These are phyloP conservation scores for Yamadazyma blattariae DNA, from an alignment of 1,139 yeast genomes.

Conservation along the genomic window DNA sequence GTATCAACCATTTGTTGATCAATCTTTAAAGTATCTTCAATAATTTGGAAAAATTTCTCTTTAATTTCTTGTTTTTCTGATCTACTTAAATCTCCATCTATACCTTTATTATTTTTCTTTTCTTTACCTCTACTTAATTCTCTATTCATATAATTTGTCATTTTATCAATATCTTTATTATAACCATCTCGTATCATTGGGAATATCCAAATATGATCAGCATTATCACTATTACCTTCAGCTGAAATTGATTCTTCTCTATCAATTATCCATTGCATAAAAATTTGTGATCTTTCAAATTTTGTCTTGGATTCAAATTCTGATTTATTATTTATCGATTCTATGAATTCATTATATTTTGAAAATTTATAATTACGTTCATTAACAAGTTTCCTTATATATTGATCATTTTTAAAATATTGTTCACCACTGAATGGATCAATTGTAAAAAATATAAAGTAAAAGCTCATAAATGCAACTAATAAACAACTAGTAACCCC, in stretches of 20 bases:
- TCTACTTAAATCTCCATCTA: not conserved
- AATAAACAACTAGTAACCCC: not conserved
- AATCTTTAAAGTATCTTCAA: slow-evolving; percentile 10
- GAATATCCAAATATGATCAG: slow-evolving; percentile 26
- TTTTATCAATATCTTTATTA: slow-evolving; percentile 29
- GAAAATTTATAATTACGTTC: slow-evolving; percentile 28
- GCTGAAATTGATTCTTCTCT: not conserved
- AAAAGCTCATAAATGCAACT: slow-evolving; percentile 4
- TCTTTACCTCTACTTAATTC: slow-evolving; percentile 8
- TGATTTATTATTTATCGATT: slow-evolving; percentile 4
- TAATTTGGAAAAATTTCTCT: slow-evolving; percentile 4
- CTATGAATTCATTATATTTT: slow-evolving; percentile 21
- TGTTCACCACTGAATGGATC: slow-evolving; percentile 4
- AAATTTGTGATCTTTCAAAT: slow-evolving; percentile 26
- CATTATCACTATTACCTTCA: too few relatives aligned
- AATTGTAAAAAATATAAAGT: not conserved
- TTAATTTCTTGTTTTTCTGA: slow-evolving; percentile 5
- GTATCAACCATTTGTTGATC: slow-evolving; percentile 39
- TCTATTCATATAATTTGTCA: slow-evolving; percentile 15
- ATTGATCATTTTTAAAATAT: slow-evolving; percentile 14
- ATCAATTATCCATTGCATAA: slow-evolving; percentile 23
- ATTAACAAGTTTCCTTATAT: slow-evolving; percentile 23
- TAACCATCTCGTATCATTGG: slow-evolving; percentile 17
- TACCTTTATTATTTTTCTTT: slow-evolving; percentile 9
- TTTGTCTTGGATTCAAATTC: slow-evolving; percentile 11